Evolutionary conservation across 2,329 filamentous ascomycete genomes (phyloP).

Genomic region (Pyrenochaeta sp.): DNA sequence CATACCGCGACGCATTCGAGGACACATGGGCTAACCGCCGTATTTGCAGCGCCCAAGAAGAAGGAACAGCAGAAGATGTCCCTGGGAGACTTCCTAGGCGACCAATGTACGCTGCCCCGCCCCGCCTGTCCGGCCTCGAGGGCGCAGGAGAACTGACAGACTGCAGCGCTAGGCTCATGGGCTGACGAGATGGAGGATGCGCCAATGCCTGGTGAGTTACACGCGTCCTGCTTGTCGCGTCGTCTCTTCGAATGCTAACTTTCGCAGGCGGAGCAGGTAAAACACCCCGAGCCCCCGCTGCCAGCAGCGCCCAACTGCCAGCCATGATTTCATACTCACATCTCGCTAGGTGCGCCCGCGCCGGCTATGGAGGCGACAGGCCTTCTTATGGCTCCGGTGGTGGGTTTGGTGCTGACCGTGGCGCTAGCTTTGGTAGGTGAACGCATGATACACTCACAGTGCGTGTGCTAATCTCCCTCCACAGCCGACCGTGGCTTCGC

Average conservation of each 20-base stretch:
- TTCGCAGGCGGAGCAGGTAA: conserved; percentile 43
- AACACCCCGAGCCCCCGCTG: conserved; percentile 12
- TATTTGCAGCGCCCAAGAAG: conserved; percentile 81
- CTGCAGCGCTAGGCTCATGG: conserved; percentile 83
- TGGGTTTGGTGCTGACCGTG: conserved; percentile 49
- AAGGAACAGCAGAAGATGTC: conserved; percentile 96
- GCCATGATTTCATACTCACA: conserved; percentile 26
- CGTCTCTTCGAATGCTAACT: conserved; percentile 29
- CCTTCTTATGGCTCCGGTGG: conserved; percentile 56
- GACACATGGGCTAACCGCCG: conserved; percentile 54
- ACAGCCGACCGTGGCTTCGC: conserved; percentile 44
- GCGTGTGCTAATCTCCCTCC: conserved; percentile 17
- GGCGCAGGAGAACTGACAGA: conserved; percentile 36
- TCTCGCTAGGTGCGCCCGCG: conserved; percentile 42
- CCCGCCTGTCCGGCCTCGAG: conserved; percentile 23
- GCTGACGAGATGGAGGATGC: conserved; percentile 97
- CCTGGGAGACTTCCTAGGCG: conserved; percentile 92
- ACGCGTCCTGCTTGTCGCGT: conserved; percentile 22
- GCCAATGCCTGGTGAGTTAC: conserved; percentile 72
- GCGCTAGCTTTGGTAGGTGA: conserved; percentile 50
- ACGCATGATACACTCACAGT: conserved; percentile 3
- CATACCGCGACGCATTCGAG: conserved; percentile 20
- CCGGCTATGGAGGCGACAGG: conserved; percentile 59
- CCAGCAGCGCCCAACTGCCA: not conserved
- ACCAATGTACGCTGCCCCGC: conserved; percentile 74